A percentile compares a stretch with the other conserved stretches of the same genome.
Evolutionary conservation across 495 filamentous ascomycete genomes (phyloP).

Genomic region (Neurospora hispaniola): DNA sequence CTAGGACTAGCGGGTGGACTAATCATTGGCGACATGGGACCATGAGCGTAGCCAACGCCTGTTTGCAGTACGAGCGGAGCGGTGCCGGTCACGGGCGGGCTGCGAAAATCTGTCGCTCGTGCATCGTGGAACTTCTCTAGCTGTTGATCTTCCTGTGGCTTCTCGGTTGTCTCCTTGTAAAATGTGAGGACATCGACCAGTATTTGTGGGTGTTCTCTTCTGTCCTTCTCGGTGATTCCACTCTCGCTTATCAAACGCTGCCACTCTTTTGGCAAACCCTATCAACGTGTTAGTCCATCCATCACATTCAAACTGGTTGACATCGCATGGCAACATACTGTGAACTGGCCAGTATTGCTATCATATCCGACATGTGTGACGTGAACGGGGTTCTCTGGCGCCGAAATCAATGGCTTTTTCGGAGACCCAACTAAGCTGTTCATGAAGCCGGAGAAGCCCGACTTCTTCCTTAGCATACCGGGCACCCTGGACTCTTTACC

Average conservation of each 20-base stretch:
- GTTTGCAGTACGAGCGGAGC: conserved; percentile 37
- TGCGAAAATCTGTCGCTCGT: conserved; percentile 46
- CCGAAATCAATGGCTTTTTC: conserved; percentile 83
- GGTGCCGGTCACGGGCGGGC: conserved; percentile 30
- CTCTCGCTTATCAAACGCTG: conserved; percentile 89
- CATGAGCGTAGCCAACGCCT: conserved; percentile 23
- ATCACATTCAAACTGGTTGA: conserved; percentile 3
- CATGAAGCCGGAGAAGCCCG: conserved; percentile 89
- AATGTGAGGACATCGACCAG: conserved; percentile 92
- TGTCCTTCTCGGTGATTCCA: conserved; percentile 92
- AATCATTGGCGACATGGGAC: conserved; percentile 49
- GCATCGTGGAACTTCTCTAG: conserved; percentile 95
- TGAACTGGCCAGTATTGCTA: conserved; percentile 93
- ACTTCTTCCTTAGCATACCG: conserved; percentile 69
- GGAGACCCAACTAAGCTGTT: conserved; percentile 85
- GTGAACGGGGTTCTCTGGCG: conserved; percentile 93
- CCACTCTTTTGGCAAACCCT: conserved; percentile 97
- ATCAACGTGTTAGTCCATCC: conserved; percentile 20
- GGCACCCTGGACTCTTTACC: conserved; percentile 46
- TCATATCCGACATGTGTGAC: conserved; percentile 97
- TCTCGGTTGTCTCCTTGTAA: conserved; percentile 85
- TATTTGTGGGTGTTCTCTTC: conserved; percentile 88
- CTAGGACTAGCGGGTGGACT: conserved; percentile 85
- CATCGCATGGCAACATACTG: conserved; percentile 48
- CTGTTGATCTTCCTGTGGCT: conserved; percentile 69